These are phyloP conservation scores for Endocladia muricata DNA, from an alignment of 31 red algal species.

Conservation along the genomic window DNA sequence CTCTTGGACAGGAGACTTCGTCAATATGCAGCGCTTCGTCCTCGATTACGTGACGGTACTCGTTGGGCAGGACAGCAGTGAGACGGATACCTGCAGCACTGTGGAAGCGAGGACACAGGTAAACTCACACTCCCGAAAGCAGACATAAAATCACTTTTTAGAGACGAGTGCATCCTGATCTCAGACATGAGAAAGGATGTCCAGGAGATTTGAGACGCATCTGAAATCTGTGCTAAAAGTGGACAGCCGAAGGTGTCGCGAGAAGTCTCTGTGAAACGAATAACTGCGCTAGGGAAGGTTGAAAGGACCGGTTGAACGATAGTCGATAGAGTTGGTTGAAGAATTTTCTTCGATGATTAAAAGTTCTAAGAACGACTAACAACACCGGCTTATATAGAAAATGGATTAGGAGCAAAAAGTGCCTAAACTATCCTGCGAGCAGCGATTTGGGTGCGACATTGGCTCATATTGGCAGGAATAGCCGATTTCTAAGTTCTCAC, in stretches of 20 bases:
- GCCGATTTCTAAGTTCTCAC: no score
- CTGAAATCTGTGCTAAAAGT: conserved; percentile 5
- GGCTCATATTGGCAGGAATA: no score
- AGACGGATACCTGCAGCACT: neutral
- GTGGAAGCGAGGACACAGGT: conserved; percentile 2
- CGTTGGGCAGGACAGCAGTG: neutral
- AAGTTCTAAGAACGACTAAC: no score
- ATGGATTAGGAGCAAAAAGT: no score
- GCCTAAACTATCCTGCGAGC: no score
- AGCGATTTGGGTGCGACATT: no score
- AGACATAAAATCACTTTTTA: conserved; percentile 6
- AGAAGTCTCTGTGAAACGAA: neutral
- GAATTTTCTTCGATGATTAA: no score
- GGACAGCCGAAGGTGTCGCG: neutral
- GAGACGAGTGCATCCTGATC: conserved; percentile 4
- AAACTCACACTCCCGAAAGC: neutral
- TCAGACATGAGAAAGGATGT: neutral
- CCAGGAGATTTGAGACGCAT: neutral
- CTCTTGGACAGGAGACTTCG: neutral
- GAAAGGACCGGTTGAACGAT: no score
- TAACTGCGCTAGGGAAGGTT: no score
- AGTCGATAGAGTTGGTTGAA: no score
- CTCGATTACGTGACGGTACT: neutral
- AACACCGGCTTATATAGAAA: no score
- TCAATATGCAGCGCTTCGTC: neutral